Evolutionary conservation across 306 rosid genomes (phyloP).

Genomic region (Abrus precatorius): DNA sequence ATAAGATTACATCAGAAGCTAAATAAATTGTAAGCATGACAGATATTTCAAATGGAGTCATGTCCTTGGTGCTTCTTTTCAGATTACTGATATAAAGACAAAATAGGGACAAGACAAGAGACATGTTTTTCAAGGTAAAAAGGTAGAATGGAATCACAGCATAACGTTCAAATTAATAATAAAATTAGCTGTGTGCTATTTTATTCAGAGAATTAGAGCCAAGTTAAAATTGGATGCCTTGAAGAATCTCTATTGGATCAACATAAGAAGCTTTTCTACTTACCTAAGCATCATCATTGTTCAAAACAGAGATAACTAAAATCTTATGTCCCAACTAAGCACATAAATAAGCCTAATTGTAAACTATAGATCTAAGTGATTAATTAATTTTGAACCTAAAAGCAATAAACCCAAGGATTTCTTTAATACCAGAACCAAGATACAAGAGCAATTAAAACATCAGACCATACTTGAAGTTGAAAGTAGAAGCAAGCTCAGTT

Average conservation of each 20-base stretch:
- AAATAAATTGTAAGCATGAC: conserved; percentile 11
- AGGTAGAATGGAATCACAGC: conserved; percentile 25
- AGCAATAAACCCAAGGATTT: conserved; percentile 28
- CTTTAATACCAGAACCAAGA: conserved; percentile 24
- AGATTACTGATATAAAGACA: conserved; percentile 15
- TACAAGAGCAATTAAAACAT: conserved; percentile 10
- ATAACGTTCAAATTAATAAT: conserved; percentile 24
- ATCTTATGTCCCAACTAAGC: conserved; percentile 20
- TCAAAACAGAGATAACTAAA: conserved; percentile 27
- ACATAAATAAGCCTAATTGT: conserved; percentile 14
- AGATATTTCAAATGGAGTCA: conserved; percentile 24
- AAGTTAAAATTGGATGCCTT: conserved; percentile 1
- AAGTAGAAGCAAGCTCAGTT: conserved; percentile 33
- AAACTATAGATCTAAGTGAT: conserved; percentile 32
- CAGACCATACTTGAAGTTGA: not conserved
- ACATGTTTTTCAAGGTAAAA: conserved; percentile 8
- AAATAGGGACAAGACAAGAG: conserved; percentile 17
- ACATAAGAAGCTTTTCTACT: conserved; percentile 38
- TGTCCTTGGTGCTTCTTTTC: conserved; percentile 29
- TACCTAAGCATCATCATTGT: conserved; percentile 30
- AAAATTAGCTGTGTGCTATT: not conserved
- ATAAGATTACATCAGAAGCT: conserved; percentile 32
- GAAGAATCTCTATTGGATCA: conserved; percentile 30
- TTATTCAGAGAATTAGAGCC: conserved; percentile 1
- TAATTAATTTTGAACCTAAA: conserved; percentile 27